These are phyloP conservation scores for Mimosa pudica DNA, from an alignment of 306 rosid species.

Conservation along the genomic window DNA sequence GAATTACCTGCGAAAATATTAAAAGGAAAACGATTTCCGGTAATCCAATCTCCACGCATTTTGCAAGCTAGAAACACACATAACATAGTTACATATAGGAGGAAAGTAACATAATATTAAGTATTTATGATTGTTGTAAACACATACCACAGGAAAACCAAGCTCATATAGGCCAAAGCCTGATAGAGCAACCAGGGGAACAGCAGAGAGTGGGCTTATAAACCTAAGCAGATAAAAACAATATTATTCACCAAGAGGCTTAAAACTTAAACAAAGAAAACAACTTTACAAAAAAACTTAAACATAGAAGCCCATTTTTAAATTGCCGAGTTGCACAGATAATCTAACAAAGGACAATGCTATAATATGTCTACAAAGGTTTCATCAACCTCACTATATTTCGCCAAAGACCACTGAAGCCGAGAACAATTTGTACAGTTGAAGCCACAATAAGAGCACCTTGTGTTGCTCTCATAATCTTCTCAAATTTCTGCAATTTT, in stretches of 20 bases:
- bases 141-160: constrained; percentile 88
- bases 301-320: neutral
- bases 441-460: constrained; percentile 98
- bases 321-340: neutral
- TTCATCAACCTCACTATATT: constrained; percentile 77
- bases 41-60: constrained; percentile 92
- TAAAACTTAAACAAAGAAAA: neutral
- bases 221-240: constrained; percentile 55
- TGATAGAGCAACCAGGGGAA: constrained; percentile 84
- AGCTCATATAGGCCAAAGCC: constrained; percentile 87
- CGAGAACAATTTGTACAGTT: constrained; percentile 94
- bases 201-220: constrained; percentile 86
- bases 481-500: constrained; percentile 77
- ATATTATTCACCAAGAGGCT: constrained; percentile 29
- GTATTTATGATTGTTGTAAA: constrained; percentile 19
- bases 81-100: constrained; percentile 16
- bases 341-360: neutral
- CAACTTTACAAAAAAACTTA: neutral
- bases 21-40: constrained; percentile 76
- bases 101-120: neutral
- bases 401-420: constrained; percentile 99
- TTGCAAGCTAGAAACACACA: constrained; percentile 61
- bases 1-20: constrained; percentile 79
- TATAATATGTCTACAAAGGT: neutral
- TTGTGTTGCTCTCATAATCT: constrained; percentile 92